These are phyloP conservation scores for Ampelomyces quisqualis DNA, from an alignment of 2,329 filamentous ascomycete genomes.

Conservation along the genomic window DNA sequence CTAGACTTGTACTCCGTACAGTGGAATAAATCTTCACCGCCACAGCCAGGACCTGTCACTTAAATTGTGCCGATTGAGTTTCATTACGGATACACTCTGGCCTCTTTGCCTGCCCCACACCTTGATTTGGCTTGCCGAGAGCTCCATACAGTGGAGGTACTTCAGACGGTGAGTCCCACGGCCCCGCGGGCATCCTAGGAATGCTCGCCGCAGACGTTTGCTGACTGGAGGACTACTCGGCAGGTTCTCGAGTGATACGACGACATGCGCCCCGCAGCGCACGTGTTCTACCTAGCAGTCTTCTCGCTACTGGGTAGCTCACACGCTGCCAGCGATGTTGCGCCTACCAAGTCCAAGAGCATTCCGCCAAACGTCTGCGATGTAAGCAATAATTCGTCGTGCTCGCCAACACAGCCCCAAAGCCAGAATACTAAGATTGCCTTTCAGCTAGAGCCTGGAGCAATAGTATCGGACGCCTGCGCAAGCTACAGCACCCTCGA, in stretches of 20 bases:
- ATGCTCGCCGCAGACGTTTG: constrained; percentile 34
- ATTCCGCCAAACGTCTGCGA: constrained; percentile 55
- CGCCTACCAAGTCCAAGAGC: constrained; percentile 44
- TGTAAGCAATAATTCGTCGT: constrained; percentile 48
- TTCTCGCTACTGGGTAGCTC: constrained; percentile 58
- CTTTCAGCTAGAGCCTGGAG: constrained; percentile 76
- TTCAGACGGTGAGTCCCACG: constrained; percentile 20
- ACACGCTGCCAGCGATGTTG: constrained; percentile 44
- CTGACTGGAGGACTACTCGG: constrained; percentile 34
- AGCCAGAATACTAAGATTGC: constrained; percentile 39
- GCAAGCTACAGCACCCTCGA: constrained; percentile 92
- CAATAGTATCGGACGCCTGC: constrained; percentile 91
- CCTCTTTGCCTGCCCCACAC: constrained; percentile 38
- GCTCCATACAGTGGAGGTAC: constrained; percentile 24
- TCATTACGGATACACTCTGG: constrained; percentile 43
- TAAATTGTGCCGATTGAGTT: constrained; percentile 22
- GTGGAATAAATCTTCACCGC: constrained; percentile 19
- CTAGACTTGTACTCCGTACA: constrained; percentile 24
- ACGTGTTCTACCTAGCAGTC: constrained; percentile 62
- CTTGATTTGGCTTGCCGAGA: constrained; percentile 23
- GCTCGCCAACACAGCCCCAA: constrained; percentile 20
- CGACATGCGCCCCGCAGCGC: constrained; percentile 56
- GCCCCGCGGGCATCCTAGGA: constrained; percentile 12
- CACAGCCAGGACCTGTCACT: constrained; percentile 25
- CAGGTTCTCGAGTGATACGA: constrained; percentile 7